Evolutionary conservation across 441 rosid species (phyloP).

Genomic region (Lagerstroemia fauriei): DNA sequence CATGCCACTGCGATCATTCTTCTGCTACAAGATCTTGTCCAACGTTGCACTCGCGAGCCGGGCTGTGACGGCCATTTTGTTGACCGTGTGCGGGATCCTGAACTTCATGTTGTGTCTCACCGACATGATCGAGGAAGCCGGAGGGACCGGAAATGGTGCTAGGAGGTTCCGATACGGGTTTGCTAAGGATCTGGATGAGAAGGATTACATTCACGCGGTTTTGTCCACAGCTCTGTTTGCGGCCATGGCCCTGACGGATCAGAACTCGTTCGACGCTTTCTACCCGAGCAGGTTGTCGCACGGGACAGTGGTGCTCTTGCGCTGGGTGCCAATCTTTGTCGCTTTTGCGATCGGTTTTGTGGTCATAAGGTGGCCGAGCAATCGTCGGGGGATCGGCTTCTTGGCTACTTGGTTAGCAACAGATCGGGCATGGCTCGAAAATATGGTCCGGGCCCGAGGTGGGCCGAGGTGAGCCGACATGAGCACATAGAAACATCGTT

Average conservation of each 20-base stretch:
- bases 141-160: too few relatives aligned
- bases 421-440: too few relatives aligned
- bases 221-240: not conserved
- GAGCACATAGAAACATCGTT: too few relatives aligned
- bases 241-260: not conserved
- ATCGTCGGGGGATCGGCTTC: not conserved
- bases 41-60: conserved; percentile 55
- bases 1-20: conserved; percentile 77
- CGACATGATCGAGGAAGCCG: too few relatives aligned
- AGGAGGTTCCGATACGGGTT: conserved; percentile 44
- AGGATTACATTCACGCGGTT: not conserved
- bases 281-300: not conserved
- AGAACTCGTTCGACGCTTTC: not conserved
- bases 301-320: not conserved
- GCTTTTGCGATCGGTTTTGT: not conserved
- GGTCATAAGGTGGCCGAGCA: not conserved
- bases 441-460: too few relatives aligned
- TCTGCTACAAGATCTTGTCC: conserved; percentile 70
- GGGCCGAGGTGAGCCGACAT: too few relatives aligned
- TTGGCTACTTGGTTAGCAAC: not conserved
- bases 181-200: not conserved
- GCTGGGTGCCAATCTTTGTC: not conserved
- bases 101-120: conserved; percentile 67
- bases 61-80: conserved; percentile 54
- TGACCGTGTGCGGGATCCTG: conserved; percentile 59